Percentiles rank a stretch among this genome's conserved stretches.
phyloP scores from a whole-genome alignment of 768 basidiomycete genomes.

The Tremella mesenterica region DNA sequence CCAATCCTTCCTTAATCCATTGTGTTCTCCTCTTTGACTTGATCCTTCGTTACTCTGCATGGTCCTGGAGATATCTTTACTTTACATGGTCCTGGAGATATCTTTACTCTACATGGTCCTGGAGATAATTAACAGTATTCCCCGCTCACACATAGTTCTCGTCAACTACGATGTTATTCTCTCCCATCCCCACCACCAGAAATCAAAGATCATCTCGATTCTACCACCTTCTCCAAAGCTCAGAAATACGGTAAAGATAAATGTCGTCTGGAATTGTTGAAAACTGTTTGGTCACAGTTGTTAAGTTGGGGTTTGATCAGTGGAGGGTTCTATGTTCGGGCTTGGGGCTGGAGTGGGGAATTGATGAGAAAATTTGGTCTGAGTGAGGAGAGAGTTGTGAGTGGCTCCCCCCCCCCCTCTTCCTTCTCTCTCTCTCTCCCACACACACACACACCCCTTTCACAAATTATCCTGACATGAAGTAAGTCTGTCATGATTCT shows the following conservation, averaged over 20 bases:
- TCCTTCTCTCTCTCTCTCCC: not conserved
- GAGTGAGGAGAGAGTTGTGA: conserved; percentile 63
- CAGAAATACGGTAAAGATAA: conserved; percentile 88
- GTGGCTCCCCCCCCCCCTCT: conserved; percentile 15
- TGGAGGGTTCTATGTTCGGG: conserved; percentile 71
- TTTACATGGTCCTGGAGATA: too few relatives aligned
- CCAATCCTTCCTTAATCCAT: not conserved
- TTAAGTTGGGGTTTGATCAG: conserved; percentile 64
- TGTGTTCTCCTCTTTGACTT: not conserved
- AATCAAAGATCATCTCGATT: conserved; percentile 60
- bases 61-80: not conserved
- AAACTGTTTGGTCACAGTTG: conserved; percentile 63
- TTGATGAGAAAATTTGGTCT: conserved; percentile 55
- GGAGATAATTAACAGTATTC: not conserved
- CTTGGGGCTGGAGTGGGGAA: conserved; percentile 61
- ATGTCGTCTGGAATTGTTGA: conserved; percentile 67
- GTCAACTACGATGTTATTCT: conserved; percentile 78
- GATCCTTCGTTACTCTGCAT: not conserved
- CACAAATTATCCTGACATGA: too few relatives aligned
- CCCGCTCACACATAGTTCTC: conserved; percentile 47
- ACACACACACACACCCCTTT: not conserved
- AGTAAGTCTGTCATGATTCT: too few relatives aligned
- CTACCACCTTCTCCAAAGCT: conserved; percentile 72
- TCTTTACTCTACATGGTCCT: not conserved
- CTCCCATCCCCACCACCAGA: conserved; percentile 63